Percentiles rank a stretch among this genome's conserved stretches.
phyloP scores from a whole-genome alignment of 2,329 filamentous ascomycete species.

The Coniochaeta sp. region DNA sequence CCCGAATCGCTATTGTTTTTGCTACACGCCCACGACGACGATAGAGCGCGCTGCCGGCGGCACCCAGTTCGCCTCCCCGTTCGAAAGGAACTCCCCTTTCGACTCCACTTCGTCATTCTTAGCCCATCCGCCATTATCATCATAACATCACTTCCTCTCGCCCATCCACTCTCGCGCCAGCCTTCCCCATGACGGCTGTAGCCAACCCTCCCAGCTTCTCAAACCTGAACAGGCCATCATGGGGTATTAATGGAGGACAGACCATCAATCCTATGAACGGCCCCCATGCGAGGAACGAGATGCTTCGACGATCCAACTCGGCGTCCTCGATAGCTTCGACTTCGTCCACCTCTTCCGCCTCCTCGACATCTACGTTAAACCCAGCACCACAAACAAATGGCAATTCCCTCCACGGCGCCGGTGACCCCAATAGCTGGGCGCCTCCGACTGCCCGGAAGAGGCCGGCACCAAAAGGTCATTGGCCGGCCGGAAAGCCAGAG shows the following conservation, averaged over 20 bases:
- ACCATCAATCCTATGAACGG: constrained; percentile 62
- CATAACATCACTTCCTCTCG: background rate
- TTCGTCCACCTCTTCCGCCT: constrained; percentile 48
- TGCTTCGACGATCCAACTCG: constrained; percentile 80
- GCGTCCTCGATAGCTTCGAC: constrained; percentile 76
- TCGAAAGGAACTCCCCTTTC: background rate
- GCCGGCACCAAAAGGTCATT: constrained; percentile 41
- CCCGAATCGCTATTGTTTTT: background rate
- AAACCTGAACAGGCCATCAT: constrained; percentile 58
- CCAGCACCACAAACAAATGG: constrained; percentile 57
- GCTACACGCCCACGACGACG: background rate
- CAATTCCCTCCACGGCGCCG: constrained; percentile 36
- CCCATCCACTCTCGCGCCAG: background rate
- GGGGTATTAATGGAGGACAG: constrained; percentile 52
- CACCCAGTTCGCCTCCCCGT: background rate
- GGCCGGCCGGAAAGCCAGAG: constrained; percentile 42
- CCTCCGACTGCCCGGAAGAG: constrained; percentile 36
- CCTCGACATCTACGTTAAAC: constrained; percentile 59
- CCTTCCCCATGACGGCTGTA: constrained; percentile 55
- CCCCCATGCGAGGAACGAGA: constrained; percentile 52
- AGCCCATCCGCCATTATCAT: background rate
- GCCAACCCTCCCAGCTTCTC: constrained; percentile 58
- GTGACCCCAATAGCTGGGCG: constrained; percentile 42
- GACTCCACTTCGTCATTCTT: background rate
- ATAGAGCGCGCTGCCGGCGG: background rate